Base-by-base conservation (phyloP, 2,329 filamentous ascomycete genomes). In the Pestalotiopsis sp. region DNA sequence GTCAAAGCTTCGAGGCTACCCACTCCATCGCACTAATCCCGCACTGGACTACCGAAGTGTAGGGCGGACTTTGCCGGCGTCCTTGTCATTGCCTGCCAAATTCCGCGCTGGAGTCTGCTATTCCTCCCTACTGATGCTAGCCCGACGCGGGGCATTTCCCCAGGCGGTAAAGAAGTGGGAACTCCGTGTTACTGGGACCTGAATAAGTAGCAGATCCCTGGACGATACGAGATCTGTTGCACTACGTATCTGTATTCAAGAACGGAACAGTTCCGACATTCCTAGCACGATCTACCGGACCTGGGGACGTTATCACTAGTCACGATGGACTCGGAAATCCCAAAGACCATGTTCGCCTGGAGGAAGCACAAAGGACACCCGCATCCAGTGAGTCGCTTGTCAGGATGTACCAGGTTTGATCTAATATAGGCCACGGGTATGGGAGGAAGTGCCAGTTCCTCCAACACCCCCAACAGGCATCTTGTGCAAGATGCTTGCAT, bases 261-360 rank as follows among this genome's bases (percentile, higher is more conserved):
- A n/a, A 52, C 45, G 45, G 45, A 52, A 52, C 17, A 6, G 20
- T 23, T 52, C 45, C 45, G 45, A n/a, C 14, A 59, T 17, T 9
- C 13, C 11, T 23, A 59, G 27, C 57, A 59, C 12, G 14, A 27
- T 27, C 25, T 27, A 36, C 57, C 23, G 20, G 57, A n/a, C 27
- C 57, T 23, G 57, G 57, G 57, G 23, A 27, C 36, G 57, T 12
- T 4, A 3, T 27, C 57, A 59, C 23, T 36, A 59, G 31, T 45
- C 57, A 39, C 12, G 55, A 73, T 74, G 71, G 20, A 58, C 2
- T 36, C 39, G 11, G 3, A 58, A 14, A 65, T 76, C 11, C 74
- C 75, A 7, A 60, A 68, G 63, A 76, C 76, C 2, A 81, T 81
- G 79, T 71, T 72, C 61, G 79, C 77, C 0, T 81, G 79, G 79